phyloP scores from a whole-genome alignment of 331 rosid genomes.

The Spiraea crenata region DNA sequence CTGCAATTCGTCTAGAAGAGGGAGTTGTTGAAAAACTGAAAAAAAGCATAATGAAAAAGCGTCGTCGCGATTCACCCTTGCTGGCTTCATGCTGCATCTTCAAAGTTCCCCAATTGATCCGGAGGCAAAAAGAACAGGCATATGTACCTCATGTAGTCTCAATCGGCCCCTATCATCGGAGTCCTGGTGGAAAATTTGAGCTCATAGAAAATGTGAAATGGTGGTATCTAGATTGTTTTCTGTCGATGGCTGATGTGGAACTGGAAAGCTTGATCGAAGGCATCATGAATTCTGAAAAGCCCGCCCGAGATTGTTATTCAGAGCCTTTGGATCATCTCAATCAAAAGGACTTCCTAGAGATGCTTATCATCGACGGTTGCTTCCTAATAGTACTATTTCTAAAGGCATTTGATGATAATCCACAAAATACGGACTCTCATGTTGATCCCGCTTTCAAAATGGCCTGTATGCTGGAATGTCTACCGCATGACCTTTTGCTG shows the following conservation, averaged over 20 bases:
- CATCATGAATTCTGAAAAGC: neutral
- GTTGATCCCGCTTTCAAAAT: too few species aligned
- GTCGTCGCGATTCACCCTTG: neutral
- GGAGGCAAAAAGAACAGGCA: neutral
- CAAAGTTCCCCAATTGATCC: conserved; percentile 11
- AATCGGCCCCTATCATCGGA: too few species aligned
- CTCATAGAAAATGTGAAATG: conserved; percentile 14
- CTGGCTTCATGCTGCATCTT: conserved; percentile 11
- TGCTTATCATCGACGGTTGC: conserved; percentile 30
- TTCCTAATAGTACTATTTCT: conserved; percentile 28
- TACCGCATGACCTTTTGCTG: conserved; percentile 21
- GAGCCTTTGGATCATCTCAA: neutral
- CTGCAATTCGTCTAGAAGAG: neutral
- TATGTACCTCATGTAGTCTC: conserved; percentile 13
- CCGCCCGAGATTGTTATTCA: conserved; percentile 4
- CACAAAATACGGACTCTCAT: too few species aligned
- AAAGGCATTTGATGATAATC: rapidly evolving
- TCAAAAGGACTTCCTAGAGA: neutral
- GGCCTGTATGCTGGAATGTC: neutral
- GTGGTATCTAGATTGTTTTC: neutral
- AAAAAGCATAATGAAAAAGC: neutral
- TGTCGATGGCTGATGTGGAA: rapidly evolving
- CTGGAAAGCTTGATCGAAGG: neutral
- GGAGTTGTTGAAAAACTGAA: neutral
- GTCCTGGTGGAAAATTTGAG: too few species aligned